Conservation (phyloP, 768 basidiomycete genomes). For the Mycena polygramma region DNA sequence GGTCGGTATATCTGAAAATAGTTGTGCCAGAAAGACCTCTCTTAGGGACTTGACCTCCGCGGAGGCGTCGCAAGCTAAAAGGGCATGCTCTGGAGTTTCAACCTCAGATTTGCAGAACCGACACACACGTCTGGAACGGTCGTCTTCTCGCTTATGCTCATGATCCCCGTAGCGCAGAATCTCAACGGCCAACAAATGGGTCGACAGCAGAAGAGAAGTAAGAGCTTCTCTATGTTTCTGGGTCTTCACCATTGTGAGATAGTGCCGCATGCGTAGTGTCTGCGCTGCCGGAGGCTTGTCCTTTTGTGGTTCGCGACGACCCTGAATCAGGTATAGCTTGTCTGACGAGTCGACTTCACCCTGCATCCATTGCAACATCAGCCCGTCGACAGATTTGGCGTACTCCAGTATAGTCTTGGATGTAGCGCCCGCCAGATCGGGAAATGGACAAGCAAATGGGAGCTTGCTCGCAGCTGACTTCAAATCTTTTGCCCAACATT, state of each 20-base stretch:
- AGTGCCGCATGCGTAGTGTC: slow-evolving; percentile 13
- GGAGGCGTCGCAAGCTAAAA: slow-evolving; percentile 6
- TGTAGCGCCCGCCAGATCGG: slow-evolving; percentile 1
- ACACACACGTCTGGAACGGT: slow-evolving; percentile 17
- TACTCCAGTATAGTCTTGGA: neutral
- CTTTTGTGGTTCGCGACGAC: slow-evolving; percentile 26
- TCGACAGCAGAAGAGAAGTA: slow-evolving; percentile 24
- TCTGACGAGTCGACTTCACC: slow-evolving; percentile 7
- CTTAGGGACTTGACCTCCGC: too few species aligned
- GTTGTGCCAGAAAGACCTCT: too few species aligned
- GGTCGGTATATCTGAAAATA: too few species aligned
- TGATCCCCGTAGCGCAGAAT: slow-evolving; percentile 17
- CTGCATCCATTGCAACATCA: too few species aligned
- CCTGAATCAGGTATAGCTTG: slow-evolving; percentile 28
- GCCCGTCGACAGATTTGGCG: too few species aligned
- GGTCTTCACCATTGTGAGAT: slow-evolving; percentile 13
- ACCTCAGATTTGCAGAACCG: slow-evolving; percentile 18
- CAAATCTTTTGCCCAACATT: slow-evolving; percentile 19
- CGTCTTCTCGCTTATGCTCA: slow-evolving; percentile 1
- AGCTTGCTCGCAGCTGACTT: slow-evolving; percentile 8
- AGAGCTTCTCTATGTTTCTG: slow-evolving; percentile 24
- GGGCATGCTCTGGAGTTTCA: slow-evolving; percentile 25
- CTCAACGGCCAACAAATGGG: slow-evolving; percentile 28
- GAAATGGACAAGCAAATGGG: slow-evolving; percentile 16
- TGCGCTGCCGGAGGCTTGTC: neutral